Conservation (phyloP, 139 green algal species). For the Chlamydomonas urium region DNA sequence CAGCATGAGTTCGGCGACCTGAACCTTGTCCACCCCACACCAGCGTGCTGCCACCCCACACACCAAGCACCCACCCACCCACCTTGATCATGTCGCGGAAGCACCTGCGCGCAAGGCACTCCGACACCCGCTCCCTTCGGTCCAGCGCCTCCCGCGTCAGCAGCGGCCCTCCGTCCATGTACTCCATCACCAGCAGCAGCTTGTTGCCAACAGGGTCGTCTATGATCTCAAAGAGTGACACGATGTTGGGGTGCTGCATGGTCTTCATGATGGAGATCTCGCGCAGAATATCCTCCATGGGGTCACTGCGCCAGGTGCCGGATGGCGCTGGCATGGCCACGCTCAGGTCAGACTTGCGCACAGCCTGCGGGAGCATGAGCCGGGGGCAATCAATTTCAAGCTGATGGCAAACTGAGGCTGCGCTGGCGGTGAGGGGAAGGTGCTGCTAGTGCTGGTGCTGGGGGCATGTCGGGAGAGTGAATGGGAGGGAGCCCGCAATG, state of each 20-base stretch:
- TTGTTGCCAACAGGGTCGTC: slow-evolving; percentile 66
- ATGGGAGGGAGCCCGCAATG: no score
- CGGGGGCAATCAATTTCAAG: no score
- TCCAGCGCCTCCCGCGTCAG: slow-evolving; percentile 72
- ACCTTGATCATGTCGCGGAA: slow-evolving; percentile 78
- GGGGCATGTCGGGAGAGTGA: no score
- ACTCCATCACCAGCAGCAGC: slow-evolving; percentile 85
- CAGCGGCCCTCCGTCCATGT: slow-evolving; percentile 72
- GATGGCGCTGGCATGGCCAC: slow-evolving; percentile 19
- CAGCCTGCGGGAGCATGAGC: slow-evolving; percentile 21
- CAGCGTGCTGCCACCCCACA: background rate
- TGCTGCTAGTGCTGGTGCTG: no score
- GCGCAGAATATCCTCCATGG: slow-evolving; percentile 57
- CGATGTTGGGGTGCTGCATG: slow-evolving; percentile 66
- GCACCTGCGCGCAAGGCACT: slow-evolving; percentile 64
- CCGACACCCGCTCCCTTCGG: slow-evolving; percentile 53
- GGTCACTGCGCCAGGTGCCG: slow-evolving; percentile 37
- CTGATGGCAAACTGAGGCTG: no score
- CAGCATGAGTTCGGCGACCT: no score
- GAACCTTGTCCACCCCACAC: no score
- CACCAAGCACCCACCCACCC: background rate
- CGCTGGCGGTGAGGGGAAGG: no score
- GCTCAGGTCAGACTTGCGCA: slow-evolving; percentile 51
- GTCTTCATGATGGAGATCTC: slow-evolving; percentile 75
- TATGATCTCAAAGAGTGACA: slow-evolving; percentile 72